Evolutionary conservation across 805 yeast species (phyloP), one percentile per base, ranked within the genome.

Genomic region (Kazachstania bromeliacearum): DNA sequence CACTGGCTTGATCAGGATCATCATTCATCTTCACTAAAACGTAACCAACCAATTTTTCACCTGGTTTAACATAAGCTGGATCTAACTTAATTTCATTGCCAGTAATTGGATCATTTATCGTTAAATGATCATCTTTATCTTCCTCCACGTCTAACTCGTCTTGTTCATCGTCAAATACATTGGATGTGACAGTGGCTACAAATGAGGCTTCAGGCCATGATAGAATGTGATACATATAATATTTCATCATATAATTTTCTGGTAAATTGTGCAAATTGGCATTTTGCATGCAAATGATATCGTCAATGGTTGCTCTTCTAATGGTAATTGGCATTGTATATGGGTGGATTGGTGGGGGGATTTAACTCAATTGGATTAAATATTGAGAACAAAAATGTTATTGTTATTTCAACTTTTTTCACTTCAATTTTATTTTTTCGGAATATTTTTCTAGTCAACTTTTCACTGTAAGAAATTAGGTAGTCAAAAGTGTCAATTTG

Each of bases 131-230:
- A 18, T 42, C 41, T 10, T 43, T 29, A 1, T 43, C 39, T 15
- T 50, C 57, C 7, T 45, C 55, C 5, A 39, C 39, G 2, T 31
- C 44, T 10, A 38, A 47, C 8, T 45, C 45, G 8, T 46, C 45
- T 6, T 50, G 53, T 7, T 27, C 31, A 1, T 53, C 50, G 10
- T 50, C 63, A 16, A 28, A 34, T 10, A 34, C 37, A 28, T 34
- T 28, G 5, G 28, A 21, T 15, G 79, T 74, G 2, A 92, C 79
- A 1, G 89, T 80, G 13, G 98, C 98, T 25, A 92, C 97, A 64
- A 79, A 92, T 28, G 95, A 84, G 10, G 94, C 94, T 57, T 89
- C 95, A 2, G 98, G 98, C 98, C 98, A 92, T 25, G 96, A 79
- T 35, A 89, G 64, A 7, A 85, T 72, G 61, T 92, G 98, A 61